Evolutionary conservation across 2,329 filamentous ascomycete species (phyloP), one percentile per base, ranked within the genome.

Genomic region (Pseudopyricularia cyperi): DNA sequence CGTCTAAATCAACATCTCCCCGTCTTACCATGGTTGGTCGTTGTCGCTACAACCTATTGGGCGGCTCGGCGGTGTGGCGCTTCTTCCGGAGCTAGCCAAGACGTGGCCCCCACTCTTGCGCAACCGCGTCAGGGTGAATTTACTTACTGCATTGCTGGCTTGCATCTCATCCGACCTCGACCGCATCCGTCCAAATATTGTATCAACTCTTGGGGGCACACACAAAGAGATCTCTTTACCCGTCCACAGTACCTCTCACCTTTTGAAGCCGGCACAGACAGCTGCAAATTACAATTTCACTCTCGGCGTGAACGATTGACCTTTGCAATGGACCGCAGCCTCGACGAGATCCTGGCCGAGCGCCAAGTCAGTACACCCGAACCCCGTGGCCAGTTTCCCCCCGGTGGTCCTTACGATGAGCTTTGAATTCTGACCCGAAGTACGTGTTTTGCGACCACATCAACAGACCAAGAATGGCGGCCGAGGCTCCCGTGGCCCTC

Each of bases 331-430:
- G 73, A 76, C 58, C 73, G 72, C 58, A 76, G 74, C 53, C 72
- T 78, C 32, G 75, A 78, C 62, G 75, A 79, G 62, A 77, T 78
- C 60, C 74, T 78, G 57, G 73, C 71, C 53, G 74, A 77, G 56
- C 62, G 61, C 54, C 60, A 63, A 57, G 63, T 63, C 56, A 12
- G 59, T 56, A 26, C 34, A 32, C 30, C 44, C 49, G 37, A 26
- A 19, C 32, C 37, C 28, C 37, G 24, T 49, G 54, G 42, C 42
- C 34, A n/a, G n/a, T n/a, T n/a, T n/a, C n/a, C n/a, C n/a, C n/a
- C n/a, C n/a, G n/a, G n/a, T n/a, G 39, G 24, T 32, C 48, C 54
- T 57, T 35, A 56, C 57, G 46, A 24, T 15, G 26, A 32, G 26
- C 46, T 32, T n/a, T 11, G 28, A 33, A 12, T 30, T 22, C 28